Evolutionary conservation across 768 basidiomycete genomes (phyloP).

Genomic region (Panus rudis): DNA sequence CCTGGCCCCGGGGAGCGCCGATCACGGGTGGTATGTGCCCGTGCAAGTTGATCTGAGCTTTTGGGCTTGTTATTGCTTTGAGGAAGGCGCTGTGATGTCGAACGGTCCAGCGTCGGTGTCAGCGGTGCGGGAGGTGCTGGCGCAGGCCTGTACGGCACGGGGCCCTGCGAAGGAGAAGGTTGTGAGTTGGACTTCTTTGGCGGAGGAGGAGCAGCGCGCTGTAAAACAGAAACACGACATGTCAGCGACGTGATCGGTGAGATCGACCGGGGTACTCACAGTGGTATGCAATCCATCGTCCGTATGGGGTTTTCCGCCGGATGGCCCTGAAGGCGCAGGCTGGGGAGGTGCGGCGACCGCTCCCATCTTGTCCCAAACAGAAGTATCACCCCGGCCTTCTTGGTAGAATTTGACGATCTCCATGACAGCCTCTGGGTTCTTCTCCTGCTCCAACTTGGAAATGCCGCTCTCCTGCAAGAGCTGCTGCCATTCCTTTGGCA

Average conservation of each 20-base stretch:
- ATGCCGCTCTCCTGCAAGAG: slow-evolving; percentile 93
- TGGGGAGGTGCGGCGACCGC: slow-evolving; percentile 20
- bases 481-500: slow-evolving; percentile 99
- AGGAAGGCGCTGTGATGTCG: slow-evolving; percentile 77
- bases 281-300: slow-evolving; percentile 51
- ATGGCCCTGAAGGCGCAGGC: slow-evolving; percentile 7
- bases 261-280: slow-evolving; percentile 33
- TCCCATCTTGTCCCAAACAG: slow-evolving; percentile 76
- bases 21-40: slow-evolving; percentile 65
- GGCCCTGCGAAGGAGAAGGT: slow-evolving; percentile 17
- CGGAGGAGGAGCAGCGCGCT: slow-evolving; percentile 35
- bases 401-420: slow-evolving; percentile 99
- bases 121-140: slow-evolving; percentile 64
- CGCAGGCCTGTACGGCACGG: slow-evolving; percentile 65
- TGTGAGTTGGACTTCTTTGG: slow-evolving; percentile 32
- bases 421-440: slow-evolving; percentile 96
- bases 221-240: slow-evolving; percentile 9
- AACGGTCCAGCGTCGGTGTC: slow-evolving; percentile 74
- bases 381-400: slow-evolving; percentile 54
- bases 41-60: slow-evolving; percentile 37
- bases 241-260: not conserved
- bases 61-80: slow-evolving; percentile 30
- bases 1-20: slow-evolving; percentile 36
- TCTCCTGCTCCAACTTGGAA: slow-evolving; percentile 89
- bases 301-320: slow-evolving; percentile 27